Percentiles rank a stretch among this genome's conserved stretches.
phyloP scores from a whole-genome alignment of 176 grass and related monocot genomes.

The Bromus sterilis region DNA sequence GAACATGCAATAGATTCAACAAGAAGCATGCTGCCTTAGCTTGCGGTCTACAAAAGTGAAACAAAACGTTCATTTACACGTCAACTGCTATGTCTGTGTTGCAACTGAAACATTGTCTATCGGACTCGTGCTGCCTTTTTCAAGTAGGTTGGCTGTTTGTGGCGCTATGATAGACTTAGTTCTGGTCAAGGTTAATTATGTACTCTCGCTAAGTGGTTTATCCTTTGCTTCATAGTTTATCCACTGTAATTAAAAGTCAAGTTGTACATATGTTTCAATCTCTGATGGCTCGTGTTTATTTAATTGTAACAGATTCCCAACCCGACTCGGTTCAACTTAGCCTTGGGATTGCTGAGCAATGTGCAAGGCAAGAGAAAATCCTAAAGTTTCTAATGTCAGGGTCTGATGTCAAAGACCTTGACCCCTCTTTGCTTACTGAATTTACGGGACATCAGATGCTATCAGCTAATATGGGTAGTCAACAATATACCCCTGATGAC shows the following conservation, averaged over 20 bases:
- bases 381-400: conserved; percentile 69
- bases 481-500: conserved; percentile 22
- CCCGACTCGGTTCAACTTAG: conserved; percentile 54
- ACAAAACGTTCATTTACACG: background rate
- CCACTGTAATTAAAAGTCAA: background rate
- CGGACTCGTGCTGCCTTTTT: background rate
- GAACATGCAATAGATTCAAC: background rate
- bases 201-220: background rate
- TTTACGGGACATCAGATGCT: conserved; percentile 33
- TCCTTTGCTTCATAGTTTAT: background rate
- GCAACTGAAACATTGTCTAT: background rate
- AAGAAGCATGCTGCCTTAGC: background rate
- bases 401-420: conserved; percentile 28
- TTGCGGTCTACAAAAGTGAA: background rate
- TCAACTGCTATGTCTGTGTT: background rate
- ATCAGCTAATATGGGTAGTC: conserved; percentile 28
- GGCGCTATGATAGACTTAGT: background rate
- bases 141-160: background rate
- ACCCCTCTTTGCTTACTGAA: conserved; percentile 50
- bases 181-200: background rate
- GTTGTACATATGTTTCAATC: background rate
- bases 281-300: background rate
- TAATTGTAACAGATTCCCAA: conserved; percentile 44
- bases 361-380: conserved; percentile 61
- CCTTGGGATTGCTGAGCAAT: conserved; percentile 64